phyloP scores from a whole-genome alignment of 371 early-diverging fungal species.

The Sporodiniella umbellata region DNA sequence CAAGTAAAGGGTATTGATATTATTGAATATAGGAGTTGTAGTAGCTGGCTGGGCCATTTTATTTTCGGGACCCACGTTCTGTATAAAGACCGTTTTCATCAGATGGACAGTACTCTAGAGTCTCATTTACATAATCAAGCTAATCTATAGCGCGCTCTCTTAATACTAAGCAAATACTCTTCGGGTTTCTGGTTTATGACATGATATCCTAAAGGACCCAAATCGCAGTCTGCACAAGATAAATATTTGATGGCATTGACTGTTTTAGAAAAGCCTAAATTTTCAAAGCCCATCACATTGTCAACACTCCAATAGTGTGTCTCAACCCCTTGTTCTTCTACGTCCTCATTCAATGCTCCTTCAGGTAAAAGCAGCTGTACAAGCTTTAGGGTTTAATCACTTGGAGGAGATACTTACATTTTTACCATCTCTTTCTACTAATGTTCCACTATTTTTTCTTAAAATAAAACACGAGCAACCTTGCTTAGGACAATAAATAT shows the following conservation, averaged over 20 bases:
- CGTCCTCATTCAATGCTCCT: constrained; percentile 16
- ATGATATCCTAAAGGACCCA: constrained; percentile 76
- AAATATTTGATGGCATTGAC: constrained; percentile 59
- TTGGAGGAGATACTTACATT: constrained; percentile 23
- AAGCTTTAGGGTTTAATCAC: not conserved
- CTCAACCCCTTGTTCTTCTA: constrained; percentile 12
- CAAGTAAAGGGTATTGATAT: too few relatives aligned
- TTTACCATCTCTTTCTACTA: constrained; percentile 36
- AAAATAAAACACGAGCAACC: constrained; percentile 37
- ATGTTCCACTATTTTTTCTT: constrained; percentile 28
- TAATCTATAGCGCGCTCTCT: constrained; percentile 49
- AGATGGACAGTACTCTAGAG: too few relatives aligned
- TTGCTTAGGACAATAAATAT: constrained; percentile 42
- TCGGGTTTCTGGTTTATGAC: constrained; percentile 31
- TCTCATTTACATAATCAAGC: too few relatives aligned
- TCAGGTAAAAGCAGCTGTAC: constrained; percentile 26
- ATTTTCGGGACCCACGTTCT: too few relatives aligned
- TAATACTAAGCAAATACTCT: constrained; percentile 53
- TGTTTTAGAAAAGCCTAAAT: constrained; percentile 73
- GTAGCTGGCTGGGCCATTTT: too few relatives aligned
- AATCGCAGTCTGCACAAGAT: constrained; percentile 81
- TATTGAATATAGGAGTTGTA: too few relatives aligned
- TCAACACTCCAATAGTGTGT: constrained; percentile 54
- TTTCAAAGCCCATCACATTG: constrained; percentile 76
- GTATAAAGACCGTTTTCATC: too few relatives aligned